Conservation (phyloP, 306 rosid genomes). For the Prunus padus region DNA sequence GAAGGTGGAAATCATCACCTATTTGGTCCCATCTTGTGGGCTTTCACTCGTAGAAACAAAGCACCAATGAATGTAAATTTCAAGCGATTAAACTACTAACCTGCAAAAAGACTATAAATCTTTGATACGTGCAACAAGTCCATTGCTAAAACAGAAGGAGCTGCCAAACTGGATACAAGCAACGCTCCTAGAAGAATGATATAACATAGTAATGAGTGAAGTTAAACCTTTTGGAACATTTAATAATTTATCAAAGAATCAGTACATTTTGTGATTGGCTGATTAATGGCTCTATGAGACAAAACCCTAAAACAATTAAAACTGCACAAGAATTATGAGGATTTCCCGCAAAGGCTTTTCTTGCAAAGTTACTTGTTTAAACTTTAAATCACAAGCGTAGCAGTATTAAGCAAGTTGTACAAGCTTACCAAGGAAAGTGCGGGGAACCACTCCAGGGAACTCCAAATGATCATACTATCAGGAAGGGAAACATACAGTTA, state of each 20-base stretch:
- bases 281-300: not conserved
- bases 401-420: not conserved
- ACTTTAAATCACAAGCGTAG: not conserved
- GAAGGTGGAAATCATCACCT: not conserved
- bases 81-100: slow-evolving; percentile 34
- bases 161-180: slow-evolving; percentile 61
- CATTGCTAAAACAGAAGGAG: slow-evolving; percentile 53
- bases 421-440: slow-evolving; percentile 74
- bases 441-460: slow-evolving; percentile 92
- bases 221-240: not conserved
- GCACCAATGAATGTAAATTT: not conserved
- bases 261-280: not conserved
- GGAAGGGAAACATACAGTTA: slow-evolving; percentile 13
- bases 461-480: slow-evolving; percentile 88
- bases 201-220: slow-evolving; percentile 8
- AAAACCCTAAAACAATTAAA: not conserved
- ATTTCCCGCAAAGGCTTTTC: not conserved
- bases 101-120: slow-evolving; percentile 66
- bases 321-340: not conserved
- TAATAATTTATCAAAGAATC: not conserved
- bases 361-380: not conserved
- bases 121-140: slow-evolving; percentile 71
- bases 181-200: slow-evolving; percentile 55
- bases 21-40: not conserved
- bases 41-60: not conserved